A percentile compares a stretch with the other conserved stretches of the same genome.
These are phyloP conservation scores for Inonotus hispidus DNA, from an alignment of 1,284 basidiomycete species.

Conservation along the genomic window DNA sequence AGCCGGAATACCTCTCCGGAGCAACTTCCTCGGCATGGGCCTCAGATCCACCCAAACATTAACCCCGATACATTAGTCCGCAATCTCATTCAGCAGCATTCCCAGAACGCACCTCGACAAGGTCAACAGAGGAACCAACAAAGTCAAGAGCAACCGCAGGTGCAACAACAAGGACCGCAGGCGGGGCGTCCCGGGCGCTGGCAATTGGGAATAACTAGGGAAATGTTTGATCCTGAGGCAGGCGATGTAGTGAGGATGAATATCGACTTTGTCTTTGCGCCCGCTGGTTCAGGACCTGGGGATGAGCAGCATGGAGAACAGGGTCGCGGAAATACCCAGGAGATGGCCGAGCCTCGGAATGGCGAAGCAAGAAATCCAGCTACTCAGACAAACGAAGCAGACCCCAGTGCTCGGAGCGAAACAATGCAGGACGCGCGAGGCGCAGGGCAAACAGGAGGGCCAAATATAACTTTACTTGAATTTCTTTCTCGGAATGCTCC, in stretches of 20 bases:
- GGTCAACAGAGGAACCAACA: neutral
- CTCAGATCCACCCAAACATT: neutral
- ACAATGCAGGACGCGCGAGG: neutral
- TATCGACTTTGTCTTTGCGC: slow-evolving; percentile 4
- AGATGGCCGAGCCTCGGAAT: too few species aligned
- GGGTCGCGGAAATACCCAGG: neutral
- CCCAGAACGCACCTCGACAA: neutral
- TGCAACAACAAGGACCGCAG: neutral
- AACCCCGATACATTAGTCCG: neutral
- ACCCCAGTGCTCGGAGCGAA: too few species aligned
- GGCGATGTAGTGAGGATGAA: neutral
- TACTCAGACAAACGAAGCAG: neutral
- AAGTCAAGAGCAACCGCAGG: neutral
- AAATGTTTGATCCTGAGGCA: neutral
- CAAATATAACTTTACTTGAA: neutral
- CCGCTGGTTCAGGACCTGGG: neutral
- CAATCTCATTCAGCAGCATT: neutral
- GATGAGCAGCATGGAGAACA: neutral
- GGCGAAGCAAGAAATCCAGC: neutral
- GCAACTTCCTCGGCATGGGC: neutral
- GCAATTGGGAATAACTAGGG: neutral
- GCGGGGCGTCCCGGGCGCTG: neutral
- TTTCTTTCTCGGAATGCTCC: neutral
- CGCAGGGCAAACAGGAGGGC: neutral
- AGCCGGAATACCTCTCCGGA: neutral